Percentiles rank a stretch among this genome's conserved stretches.
Conservation (phyloP, 768 basidiomycete genomes). For the Trametes meyenii region DNA sequence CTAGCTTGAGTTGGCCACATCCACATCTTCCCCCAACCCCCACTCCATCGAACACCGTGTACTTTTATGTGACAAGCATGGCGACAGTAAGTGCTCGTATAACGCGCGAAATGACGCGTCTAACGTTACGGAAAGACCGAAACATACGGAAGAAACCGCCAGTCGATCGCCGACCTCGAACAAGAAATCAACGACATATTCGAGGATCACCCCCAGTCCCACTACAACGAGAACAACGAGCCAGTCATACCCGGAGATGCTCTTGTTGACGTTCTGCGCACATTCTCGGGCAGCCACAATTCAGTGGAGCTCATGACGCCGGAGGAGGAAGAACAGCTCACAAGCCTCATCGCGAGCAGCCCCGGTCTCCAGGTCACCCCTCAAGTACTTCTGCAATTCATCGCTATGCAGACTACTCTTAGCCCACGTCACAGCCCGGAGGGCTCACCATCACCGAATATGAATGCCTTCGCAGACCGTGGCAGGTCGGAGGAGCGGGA, state of each 20-base stretch:
- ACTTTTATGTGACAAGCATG: slow-evolving; percentile 23
- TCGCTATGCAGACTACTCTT: slow-evolving; percentile 46
- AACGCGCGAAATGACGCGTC: slow-evolving; percentile 8
- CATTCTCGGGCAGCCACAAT: slow-evolving; percentile 61
- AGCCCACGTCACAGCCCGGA: slow-evolving; percentile 24
- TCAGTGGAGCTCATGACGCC: slow-evolving; percentile 65
- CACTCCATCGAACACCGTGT: slow-evolving; percentile 14
- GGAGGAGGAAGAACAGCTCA: slow-evolving; percentile 65
- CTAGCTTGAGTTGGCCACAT: not conserved
- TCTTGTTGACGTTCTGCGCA: slow-evolving; percentile 70
- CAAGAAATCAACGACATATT: slow-evolving; percentile 70
- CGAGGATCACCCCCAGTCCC: slow-evolving; percentile 60
- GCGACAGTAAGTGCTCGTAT: slow-evolving; percentile 10
- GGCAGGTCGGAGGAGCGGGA: slow-evolving; percentile 43
- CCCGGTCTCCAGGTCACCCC: slow-evolving; percentile 73
- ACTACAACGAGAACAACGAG: slow-evolving; percentile 58
- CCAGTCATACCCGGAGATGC: slow-evolving; percentile 69
- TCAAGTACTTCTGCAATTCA: slow-evolving; percentile 59
- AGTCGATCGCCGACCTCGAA: slow-evolving; percentile 73
- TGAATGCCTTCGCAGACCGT: slow-evolving; percentile 40
- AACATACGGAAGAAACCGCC: slow-evolving; percentile 60
- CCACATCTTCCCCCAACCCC: slow-evolving; percentile 6
- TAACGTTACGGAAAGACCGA: slow-evolving; percentile 1
- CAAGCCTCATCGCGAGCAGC: slow-evolving; percentile 55
- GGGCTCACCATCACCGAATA: slow-evolving; percentile 38